Base-by-base conservation (phyloP, 2,329 filamentous ascomycete species). In the Stagonosporopsis rhizophila region DNA sequence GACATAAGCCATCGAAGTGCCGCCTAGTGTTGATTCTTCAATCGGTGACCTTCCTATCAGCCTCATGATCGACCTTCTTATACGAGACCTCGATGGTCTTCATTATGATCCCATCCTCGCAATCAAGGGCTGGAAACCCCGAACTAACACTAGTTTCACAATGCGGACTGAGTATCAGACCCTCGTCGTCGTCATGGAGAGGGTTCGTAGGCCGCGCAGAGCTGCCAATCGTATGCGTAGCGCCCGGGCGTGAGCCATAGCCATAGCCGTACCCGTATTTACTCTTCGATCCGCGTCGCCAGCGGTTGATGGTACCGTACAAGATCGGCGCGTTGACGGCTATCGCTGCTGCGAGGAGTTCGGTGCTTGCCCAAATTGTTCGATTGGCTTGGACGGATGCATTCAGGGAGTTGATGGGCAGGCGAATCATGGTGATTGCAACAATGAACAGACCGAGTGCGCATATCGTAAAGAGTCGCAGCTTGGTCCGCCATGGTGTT, bases 281-380 rank as follows among this genome's bases (percentile, higher is more conserved):
- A 9, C 15, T 39, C 12, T 39, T 27, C 1, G 17, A 20, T 22
- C 34, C 32, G 8, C 35, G 34, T 22, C 45, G 34, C 45, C 34
- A 48, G n/a, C 25, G 45, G 14, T 48, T 48, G 8, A 48, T 30
- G 8, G 34, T 34, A 20, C 34, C 45, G 17, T 48, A 48, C 4
- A 48, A 23, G 9, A n/a, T 39, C 14, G 45, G 45, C 34, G 45
- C 45, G 8, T 48, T 48, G n/a, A 39, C 45, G 6, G 35, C 34
- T 19, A 39, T 30, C 3, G 34, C 34, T 15, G 45, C 34, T 5
- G 45, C 25, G 1, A 48, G 22, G 17, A 48, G 45, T n/a, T 48
- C 45, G 5, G 45, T 48, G 19, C 34, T 48, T 9, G 45, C 45
- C 34, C 45, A 48, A 3, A 28, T 48, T 6, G 34, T 39, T 7